Conservation (phyloP, 1,284 basidiomycete species). For the Ceratobasidium sp. region DNA sequence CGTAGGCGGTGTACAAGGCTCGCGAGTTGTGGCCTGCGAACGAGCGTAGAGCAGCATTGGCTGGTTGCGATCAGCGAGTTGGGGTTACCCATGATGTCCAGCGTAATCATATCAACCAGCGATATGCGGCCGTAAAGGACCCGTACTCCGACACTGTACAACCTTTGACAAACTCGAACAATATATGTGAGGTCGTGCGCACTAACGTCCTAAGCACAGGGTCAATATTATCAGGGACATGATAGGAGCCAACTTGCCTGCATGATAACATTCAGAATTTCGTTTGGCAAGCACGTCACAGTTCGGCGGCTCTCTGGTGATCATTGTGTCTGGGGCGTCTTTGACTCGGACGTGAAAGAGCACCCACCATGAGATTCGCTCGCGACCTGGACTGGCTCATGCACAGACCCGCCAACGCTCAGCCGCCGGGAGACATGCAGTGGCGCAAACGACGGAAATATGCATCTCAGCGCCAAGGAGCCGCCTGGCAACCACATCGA, state of each 20-base stretch:
- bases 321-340: neutral
- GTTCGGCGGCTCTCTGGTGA: neutral
- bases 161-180: conserved; percentile 14
- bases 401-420: neutral
- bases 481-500: conserved; percentile 44
- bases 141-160: conserved; percentile 15
- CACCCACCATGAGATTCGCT: neutral
- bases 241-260: neutral
- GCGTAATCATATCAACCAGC: conserved; percentile 17
- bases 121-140: conserved; percentile 19
- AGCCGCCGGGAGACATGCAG: neutral
- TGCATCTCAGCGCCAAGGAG: conserved; percentile 41
- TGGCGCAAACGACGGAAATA: conserved; percentile 19
- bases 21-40: conserved; percentile 16
- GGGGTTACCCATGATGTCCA: conserved; percentile 28
- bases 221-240: neutral
- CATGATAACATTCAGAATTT: conserved; percentile 14
- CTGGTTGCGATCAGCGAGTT: conserved; percentile 1
- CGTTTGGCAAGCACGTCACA: conserved; percentile 19
- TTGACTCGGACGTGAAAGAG: neutral
- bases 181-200: conserved; percentile 8
- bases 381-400: neutral
- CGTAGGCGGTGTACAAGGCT: conserved; percentile 7
- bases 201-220: neutral
- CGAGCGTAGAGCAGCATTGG: conserved; percentile 25